Percentiles rank a stretch among this genome's conserved stretches.
Conservation (phyloP, 2,329 filamentous ascomycete genomes). For the Botrytis byssoidea region DNA sequence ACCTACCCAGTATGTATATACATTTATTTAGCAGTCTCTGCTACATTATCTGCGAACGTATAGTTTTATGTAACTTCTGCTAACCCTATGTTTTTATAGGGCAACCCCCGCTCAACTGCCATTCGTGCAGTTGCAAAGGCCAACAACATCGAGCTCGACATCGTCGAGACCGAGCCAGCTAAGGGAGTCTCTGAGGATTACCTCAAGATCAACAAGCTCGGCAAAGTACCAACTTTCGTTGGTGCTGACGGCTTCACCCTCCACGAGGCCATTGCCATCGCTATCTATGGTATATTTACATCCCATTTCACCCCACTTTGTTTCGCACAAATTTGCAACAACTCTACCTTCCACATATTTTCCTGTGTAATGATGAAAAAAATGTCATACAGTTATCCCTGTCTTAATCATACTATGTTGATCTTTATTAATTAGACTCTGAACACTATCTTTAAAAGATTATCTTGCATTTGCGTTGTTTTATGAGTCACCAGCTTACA, state of each 20-base stretch:
- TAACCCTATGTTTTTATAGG: conserved; percentile 50
- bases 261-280: conserved; percentile 88
- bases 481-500: conserved; percentile 28
- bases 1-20: conserved; percentile 64
- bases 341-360: conserved; percentile 4
- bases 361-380: conserved; percentile 43
- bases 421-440: conserved; percentile 75
- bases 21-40: not conserved
- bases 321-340: conserved; percentile 22
- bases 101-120: conserved; percentile 84
- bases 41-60: not conserved
- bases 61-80: not conserved
- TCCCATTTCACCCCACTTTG: conserved; percentile 9
- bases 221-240: conserved; percentile 90
- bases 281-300: conserved; percentile 85
- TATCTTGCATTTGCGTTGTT: conserved; percentile 22
- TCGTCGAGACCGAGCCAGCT: conserved; percentile 67
- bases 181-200: conserved; percentile 72
- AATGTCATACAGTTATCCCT: conserved; percentile 94
- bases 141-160: conserved; percentile 89
- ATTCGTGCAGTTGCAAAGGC: conserved; percentile 95
- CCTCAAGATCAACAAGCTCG: conserved; percentile 79
- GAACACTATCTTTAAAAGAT: conserved; percentile 47
- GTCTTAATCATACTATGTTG: conserved; percentile 89
- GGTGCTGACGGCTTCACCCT: conserved; percentile 89